Conservation (phyloP, 495 filamentous ascomycete species). For the Tuber magnatum region DNA sequence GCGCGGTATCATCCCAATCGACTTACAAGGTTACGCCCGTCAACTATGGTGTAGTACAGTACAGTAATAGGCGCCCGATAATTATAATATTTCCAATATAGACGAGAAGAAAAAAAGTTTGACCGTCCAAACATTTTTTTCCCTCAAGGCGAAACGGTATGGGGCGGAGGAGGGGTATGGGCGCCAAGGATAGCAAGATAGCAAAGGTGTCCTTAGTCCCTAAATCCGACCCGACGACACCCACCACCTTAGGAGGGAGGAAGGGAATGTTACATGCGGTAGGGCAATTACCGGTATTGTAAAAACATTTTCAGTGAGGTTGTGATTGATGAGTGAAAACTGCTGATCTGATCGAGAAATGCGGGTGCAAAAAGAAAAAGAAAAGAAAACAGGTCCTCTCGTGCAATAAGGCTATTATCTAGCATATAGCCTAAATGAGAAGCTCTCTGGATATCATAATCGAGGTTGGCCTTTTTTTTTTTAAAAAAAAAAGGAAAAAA, state of each 20-base stretch:
- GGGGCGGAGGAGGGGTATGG: not conserved
- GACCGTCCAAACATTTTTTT: not conserved
- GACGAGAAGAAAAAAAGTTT: not conserved
- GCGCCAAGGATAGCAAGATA: conserved; percentile 1
- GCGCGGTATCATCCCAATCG: not conserved
- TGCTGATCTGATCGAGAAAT: not conserved
- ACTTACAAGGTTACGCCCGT: not conserved
- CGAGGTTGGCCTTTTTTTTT: not conserved
- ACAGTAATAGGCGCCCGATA: not conserved
- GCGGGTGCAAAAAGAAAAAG: not conserved
- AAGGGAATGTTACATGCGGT: not conserved
- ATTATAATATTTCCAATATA: not conserved
- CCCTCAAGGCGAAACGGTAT: not conserved
- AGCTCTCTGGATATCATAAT: not conserved
- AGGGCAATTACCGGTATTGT: not conserved
- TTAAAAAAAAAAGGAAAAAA: too few species aligned
- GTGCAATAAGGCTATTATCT: not conserved
- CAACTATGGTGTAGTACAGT: not conserved
- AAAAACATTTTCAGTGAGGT: not conserved
- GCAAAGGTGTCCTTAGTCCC: not conserved
- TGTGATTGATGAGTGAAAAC: not conserved
- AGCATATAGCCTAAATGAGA: not conserved
- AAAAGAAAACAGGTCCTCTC: not conserved
- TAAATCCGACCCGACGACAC: not conserved
- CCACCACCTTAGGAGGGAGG: not conserved